These are phyloP conservation scores for Pistacia vera DNA, from an alignment of 345 rosid species.

Conservation along the genomic window DNA sequence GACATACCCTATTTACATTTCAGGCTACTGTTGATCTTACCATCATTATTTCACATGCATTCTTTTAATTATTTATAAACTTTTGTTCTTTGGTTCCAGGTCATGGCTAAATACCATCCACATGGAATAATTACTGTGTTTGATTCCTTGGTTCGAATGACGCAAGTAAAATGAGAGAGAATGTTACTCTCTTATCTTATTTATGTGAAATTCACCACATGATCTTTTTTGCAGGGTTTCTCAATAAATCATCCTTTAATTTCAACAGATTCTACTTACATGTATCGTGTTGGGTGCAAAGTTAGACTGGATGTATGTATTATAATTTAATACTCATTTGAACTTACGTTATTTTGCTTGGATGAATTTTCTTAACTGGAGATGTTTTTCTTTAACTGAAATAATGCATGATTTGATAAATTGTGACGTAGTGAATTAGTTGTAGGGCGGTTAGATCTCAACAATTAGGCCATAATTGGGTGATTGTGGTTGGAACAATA, in stretches of 20 bases:
- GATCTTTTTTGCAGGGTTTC: constrained; percentile 56
- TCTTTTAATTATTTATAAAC: not conserved
- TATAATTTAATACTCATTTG: constrained; percentile 15
- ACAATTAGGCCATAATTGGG: no score
- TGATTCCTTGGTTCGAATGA: constrained; percentile 94
- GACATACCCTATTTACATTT: not conserved
- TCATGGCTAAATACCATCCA: constrained; percentile 93
- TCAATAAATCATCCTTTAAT: constrained; percentile 81
- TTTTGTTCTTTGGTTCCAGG: constrained; percentile 41
- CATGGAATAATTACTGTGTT: constrained; percentile 96
- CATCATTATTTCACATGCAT: not conserved
- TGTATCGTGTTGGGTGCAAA: constrained; percentile 92
- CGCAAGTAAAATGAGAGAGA: constrained; percentile 57
- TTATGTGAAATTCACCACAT: not conserved
- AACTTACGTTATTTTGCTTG: not conserved
- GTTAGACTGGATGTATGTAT: constrained; percentile 69
- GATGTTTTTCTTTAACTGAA: no score
- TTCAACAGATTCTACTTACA: constrained; percentile 92
- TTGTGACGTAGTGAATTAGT: no score
- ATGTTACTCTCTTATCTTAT: not conserved
- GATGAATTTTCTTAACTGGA: not conserved
- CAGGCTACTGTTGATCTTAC: not conserved
- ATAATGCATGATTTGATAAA: no score
- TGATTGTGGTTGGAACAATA: no score
- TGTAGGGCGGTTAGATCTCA: no score